Evolutionary conservation across 371 early-diverging fungal genomes (phyloP).

Genomic region (Globomyces sp.): DNA sequence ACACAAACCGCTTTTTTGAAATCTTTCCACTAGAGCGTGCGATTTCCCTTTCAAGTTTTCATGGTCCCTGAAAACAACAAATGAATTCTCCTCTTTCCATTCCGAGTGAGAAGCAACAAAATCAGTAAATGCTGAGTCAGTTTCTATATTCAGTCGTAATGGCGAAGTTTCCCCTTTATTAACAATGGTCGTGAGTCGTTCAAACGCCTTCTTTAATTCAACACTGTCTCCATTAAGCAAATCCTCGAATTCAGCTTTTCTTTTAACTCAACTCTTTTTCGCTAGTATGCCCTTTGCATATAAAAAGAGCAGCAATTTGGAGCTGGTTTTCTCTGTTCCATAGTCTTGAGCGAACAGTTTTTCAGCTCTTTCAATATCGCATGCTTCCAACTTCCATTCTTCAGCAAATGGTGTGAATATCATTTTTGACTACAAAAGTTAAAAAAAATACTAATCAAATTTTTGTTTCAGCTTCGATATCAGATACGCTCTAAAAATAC

Average conservation of each 20-base stretch:
- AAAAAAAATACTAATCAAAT: no score
- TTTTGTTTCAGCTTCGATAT: no score
- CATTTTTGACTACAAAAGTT: no score
- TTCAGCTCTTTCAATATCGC: background rate
- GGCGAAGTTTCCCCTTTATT: slow-evolving; percentile 11
- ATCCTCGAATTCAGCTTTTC: background rate
- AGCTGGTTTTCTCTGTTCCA: background rate
- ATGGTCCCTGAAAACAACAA: slow-evolving; percentile 16
- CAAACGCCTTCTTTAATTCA: background rate
- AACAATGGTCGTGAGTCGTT: slow-evolving; percentile 16
- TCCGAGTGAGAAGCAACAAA: slow-evolving; percentile 11
- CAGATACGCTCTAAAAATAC: no score
- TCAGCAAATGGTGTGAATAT: background rate
- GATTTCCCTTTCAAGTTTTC: slow-evolving; percentile 1
- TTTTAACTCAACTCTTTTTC: background rate
- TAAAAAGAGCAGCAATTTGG: background rate
- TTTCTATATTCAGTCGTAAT: background rate
- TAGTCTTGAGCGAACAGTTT: background rate
- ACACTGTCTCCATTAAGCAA: slow-evolving; percentile 10
- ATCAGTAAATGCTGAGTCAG: slow-evolving; percentile 7
- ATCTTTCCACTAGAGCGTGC: background rate
- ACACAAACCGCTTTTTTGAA: background rate
- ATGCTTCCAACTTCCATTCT: background rate
- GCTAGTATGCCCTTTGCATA: background rate
- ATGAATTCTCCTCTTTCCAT: slow-evolving; percentile 4